These are phyloP conservation scores for Monilinia fructigena DNA, from an alignment of 2,329 filamentous ascomycete species.

Conservation along the genomic window DNA sequence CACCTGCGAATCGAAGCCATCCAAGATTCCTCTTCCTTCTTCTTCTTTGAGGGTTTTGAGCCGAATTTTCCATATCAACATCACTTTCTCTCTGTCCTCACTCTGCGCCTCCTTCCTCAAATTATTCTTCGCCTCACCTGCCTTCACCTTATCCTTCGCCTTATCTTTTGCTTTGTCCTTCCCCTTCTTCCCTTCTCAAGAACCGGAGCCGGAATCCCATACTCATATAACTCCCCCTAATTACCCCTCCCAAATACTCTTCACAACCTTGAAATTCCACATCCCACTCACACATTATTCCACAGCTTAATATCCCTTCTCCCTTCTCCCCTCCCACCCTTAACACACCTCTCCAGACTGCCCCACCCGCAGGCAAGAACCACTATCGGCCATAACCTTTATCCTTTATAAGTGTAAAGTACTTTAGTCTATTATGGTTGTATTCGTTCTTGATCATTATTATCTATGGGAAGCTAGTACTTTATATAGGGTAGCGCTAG, in stretches of 20 bases:
- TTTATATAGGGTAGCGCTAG: too few relatives aligned
- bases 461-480: too few relatives aligned
- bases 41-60: not conserved
- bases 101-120: slow-evolving; percentile 19
- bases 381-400: slow-evolving; percentile 48
- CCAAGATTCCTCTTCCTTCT: slow-evolving; percentile 25
- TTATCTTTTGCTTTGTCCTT: slow-evolving; percentile 19
- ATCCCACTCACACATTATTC: slow-evolving; percentile 52
- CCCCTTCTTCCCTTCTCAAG: slow-evolving; percentile 28
- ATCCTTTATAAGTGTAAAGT: too few relatives aligned
- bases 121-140: slow-evolving; percentile 9
- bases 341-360: slow-evolving; percentile 33
- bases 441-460: too few relatives aligned
- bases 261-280: slow-evolving; percentile 53
- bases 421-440: too few relatives aligned
- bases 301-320: slow-evolving; percentile 34
- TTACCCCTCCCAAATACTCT: slow-evolving; percentile 46
- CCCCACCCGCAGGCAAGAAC: slow-evolving; percentile 42
- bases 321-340: slow-evolving; percentile 39
- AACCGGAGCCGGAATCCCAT: slow-evolving; percentile 36
- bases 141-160: slow-evolving; percentile 25
- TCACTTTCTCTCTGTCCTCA: slow-evolving; percentile 20
- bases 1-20: slow-evolving; percentile 30
- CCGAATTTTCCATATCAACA: slow-evolving; percentile 17
- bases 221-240: slow-evolving; percentile 37